Evolutionary conservation across 192 early-diverging fungal genomes (phyloP).

Genomic region (Coemansia sp.): DNA sequence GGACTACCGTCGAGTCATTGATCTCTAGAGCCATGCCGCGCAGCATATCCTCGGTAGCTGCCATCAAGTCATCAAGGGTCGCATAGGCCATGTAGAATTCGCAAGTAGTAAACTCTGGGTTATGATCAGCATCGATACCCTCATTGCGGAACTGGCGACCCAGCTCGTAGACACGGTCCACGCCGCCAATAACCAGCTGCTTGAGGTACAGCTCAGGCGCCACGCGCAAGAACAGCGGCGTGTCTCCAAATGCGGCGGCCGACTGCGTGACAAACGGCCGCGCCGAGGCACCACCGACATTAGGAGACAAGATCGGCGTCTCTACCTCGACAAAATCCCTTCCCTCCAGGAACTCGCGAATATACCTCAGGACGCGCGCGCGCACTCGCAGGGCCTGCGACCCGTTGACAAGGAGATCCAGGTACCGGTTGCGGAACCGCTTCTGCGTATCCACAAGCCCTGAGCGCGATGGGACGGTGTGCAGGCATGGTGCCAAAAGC

Average conservation of each 20-base stretch:
- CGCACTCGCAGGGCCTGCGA: slow-evolving; percentile 58
- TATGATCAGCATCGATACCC: slow-evolving; percentile 84
- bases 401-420: slow-evolving; percentile 75
- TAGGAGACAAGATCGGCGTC: slow-evolving; percentile 72
- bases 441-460: slow-evolving; percentile 65
- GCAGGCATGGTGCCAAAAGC: slow-evolving; percentile 69
- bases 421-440: slow-evolving; percentile 66
- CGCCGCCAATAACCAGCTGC: slow-evolving; percentile 83
- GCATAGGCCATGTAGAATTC: slow-evolving; percentile 85
- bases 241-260: slow-evolving; percentile 57
- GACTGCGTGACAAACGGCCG: slow-evolving; percentile 72
- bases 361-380: slow-evolving; percentile 58
- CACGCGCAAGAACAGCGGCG: slow-evolving; percentile 72
- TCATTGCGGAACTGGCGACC: slow-evolving; percentile 92
- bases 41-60: slow-evolving; percentile 69
- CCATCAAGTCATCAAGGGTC: slow-evolving; percentile 65
- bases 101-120: slow-evolving; percentile 89
- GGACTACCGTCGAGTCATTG: slow-evolving; percentile 12
- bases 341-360: slow-evolving; percentile 63
- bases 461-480: slow-evolving; percentile 61
- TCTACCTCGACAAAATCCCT: slow-evolving; percentile 80
- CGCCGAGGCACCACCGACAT: slow-evolving; percentile 79
- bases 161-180: slow-evolving; percentile 83
- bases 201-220: slow-evolving; percentile 87
- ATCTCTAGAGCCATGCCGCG: slow-evolving; percentile 41